Evolutionary conservation across 805 yeast genomes (phyloP), one percentile per base, ranked within the genome.

Genomic region (Priceomyces carsonii): DNA sequence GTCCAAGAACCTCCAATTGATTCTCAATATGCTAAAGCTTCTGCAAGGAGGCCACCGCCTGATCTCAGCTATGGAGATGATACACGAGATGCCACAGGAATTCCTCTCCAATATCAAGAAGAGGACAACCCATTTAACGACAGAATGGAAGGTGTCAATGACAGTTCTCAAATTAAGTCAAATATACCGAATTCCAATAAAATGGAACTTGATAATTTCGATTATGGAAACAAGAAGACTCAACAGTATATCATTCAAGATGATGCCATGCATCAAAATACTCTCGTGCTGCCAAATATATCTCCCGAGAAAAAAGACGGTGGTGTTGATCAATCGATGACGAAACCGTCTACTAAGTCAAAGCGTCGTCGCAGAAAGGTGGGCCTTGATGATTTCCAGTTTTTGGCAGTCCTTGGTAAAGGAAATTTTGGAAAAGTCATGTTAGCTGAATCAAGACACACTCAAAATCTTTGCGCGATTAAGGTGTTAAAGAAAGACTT

Each of bases 381-480:
- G 37, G 97, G 99, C 0, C 73, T 93, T 38, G 98, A 93, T 59
- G 98, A 93, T 62, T 93, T 93, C 73, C 84, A 87, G 48, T 85
- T 93, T 54, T 65, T 93, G 48, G 95, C 97, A 7, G 99, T 93
- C 7, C 73, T 93, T 39, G 99, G 99, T 51, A 93, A 90, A 59
- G 99, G 99, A 66, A 93, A 93, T 60, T 93, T 93, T 59, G 99
- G 99, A 63, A 93, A 93, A 57, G 99, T 93, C 38, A 87, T 93
- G 90, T 75, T 93, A 48, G 98, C 97, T 1, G 96, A 91, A 63
- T 85, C 96, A 10, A 82, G 91, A 55, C 84, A 82, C 42, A 80
- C 91, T 0, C 76, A 78, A 35, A 77, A 79, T 37, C 63, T 93
- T 37, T 93, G 96, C 66, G 99, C 99, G 18, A 90, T 93, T 38